Base-by-base conservation (phyloP, 495 filamentous ascomycete genomes). In the Staphylotrichum longicolle region DNA sequence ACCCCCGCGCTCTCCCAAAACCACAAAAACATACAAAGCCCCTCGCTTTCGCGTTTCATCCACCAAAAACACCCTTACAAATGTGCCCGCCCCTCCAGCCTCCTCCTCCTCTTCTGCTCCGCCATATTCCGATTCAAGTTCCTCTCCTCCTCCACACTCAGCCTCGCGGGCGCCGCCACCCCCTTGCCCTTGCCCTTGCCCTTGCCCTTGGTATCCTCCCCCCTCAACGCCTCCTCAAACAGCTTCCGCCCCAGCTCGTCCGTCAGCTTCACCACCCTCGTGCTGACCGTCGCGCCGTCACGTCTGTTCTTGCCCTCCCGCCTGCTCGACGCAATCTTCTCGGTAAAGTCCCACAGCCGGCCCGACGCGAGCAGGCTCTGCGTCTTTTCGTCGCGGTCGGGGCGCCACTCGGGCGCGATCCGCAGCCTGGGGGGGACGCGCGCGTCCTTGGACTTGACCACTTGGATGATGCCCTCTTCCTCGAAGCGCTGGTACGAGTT, bases 221-320 rank as follows among this genome's bases (percentile, higher is more conserved):
- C 62, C 7, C 33, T 58, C 8, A 74, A 63, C 7, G 75, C 75
- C 33, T 77, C 75, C 63, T 71, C 71, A 63, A 83, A 85, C 44
- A 86, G 63, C 58, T 70, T 76, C 58, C 66, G 62, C 10, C 82
- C 83, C 49, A 85, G 63, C 54, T 62, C 72, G 58, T 92, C 89
- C n/a, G 87, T 86, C 65, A 96, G 81, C 52, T 72, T 72, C 34
- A 98, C 68, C 2, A 98, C 92, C n/a, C 94, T 78, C 0, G 84
- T 90, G 53, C 85, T 87, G 20, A 98, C 93, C 2, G 92, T 96
- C 1, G 88, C 88, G 12, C 92, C 92, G 72, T 98, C 94, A 33
- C 94, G 82, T 12, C 94, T 75, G 74, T 97, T 96, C 84, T 97
- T 98, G 6, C 94, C 94, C 77, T 97, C 94, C 41, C 93, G 80